Evolutionary conservation across 2,329 filamentous ascomycete species (phyloP).

Genomic region (Colletotrichum tofieldiae): DNA sequence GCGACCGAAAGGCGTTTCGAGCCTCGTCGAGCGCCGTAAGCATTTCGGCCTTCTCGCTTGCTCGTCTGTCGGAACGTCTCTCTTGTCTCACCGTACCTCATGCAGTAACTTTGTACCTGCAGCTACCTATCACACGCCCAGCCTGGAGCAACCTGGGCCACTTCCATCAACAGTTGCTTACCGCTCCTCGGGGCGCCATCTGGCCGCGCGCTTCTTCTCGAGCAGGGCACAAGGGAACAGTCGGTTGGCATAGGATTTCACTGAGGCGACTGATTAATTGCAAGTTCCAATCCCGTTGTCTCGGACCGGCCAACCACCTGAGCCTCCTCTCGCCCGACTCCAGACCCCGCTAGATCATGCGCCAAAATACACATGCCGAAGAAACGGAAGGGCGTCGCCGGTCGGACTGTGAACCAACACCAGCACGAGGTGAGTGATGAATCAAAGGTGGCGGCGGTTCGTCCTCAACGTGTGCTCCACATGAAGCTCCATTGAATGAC

Average conservation of each 20-base stretch:
- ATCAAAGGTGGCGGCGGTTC: conserved; percentile 28
- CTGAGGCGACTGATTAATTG: conserved; percentile 3
- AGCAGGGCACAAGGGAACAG: conserved; percentile 13
- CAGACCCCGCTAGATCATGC: conserved; percentile 7
- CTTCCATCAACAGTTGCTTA: conserved; percentile 21
- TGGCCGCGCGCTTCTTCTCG: background rate
- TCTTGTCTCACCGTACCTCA: conserved; percentile 14
- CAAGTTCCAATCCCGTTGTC: conserved; percentile 15
- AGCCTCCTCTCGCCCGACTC: background rate
- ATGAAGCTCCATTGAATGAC: conserved; percentile 38
- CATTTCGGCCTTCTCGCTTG: background rate
- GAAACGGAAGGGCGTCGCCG: background rate
- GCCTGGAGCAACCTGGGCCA: background rate
- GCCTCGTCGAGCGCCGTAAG: conserved; percentile 19
- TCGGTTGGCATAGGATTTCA: background rate
- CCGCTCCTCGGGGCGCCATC: conserved; percentile 25
- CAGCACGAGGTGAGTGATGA: background rate
- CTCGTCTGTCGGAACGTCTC: background rate
- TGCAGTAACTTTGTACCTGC: conserved; percentile 38
- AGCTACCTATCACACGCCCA: conserved; percentile 10
- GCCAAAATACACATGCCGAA: conserved; percentile 3
- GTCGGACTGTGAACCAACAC: background rate
- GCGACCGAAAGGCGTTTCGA: conserved; percentile 23
- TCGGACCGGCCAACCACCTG: conserved; percentile 12
- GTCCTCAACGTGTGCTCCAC: conserved; percentile 41